Conservation (phyloP, 1,284 basidiomycete species). For the Tausonia pullulans region DNA sequence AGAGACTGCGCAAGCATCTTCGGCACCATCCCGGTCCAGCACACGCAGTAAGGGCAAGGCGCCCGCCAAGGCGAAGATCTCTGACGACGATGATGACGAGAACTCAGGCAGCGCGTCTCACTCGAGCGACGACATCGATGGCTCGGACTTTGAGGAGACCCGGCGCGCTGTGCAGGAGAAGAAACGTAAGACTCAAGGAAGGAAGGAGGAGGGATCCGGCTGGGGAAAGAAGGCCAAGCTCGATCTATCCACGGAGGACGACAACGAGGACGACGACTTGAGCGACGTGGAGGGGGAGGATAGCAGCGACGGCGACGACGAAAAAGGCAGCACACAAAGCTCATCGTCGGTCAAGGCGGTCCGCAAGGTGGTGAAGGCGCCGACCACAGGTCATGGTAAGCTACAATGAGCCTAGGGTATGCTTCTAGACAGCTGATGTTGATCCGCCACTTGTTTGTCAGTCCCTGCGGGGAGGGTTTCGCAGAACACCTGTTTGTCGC, state of each 20-base stretch:
- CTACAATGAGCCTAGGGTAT: constrained; percentile 11
- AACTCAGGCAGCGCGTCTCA: too few species aligned
- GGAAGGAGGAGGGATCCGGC: neutral
- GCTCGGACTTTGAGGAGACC: constrained; percentile 7
- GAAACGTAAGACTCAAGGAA: neutral
- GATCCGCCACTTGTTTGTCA: constrained; percentile 25
- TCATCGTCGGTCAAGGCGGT: neutral
- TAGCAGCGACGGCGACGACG: neutral
- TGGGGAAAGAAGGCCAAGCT: neutral
- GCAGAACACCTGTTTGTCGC: constrained; percentile 46
- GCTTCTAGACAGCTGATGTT: neutral
- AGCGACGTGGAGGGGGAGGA: neutral
- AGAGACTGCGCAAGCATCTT: neutral
- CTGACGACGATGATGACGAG: too few species aligned
- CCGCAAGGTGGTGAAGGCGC: constrained; percentile 38
- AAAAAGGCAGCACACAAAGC: neutral
- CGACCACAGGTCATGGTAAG: constrained; percentile 64
- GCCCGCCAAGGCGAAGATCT: too few species aligned
- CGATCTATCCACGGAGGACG: neutral
- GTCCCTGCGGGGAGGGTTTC: constrained; percentile 79
- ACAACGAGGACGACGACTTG: neutral
- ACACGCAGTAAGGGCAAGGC: too few species aligned
- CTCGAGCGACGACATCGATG: neutral
- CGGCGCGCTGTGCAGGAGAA: neutral
- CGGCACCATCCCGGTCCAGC: neutral